A percentile compares a stretch with the other conserved stretches of the same genome.
Evolutionary conservation across 352 stramenopile species (phyloP).

Genomic region (Globisporangium abappressorium): DNA sequence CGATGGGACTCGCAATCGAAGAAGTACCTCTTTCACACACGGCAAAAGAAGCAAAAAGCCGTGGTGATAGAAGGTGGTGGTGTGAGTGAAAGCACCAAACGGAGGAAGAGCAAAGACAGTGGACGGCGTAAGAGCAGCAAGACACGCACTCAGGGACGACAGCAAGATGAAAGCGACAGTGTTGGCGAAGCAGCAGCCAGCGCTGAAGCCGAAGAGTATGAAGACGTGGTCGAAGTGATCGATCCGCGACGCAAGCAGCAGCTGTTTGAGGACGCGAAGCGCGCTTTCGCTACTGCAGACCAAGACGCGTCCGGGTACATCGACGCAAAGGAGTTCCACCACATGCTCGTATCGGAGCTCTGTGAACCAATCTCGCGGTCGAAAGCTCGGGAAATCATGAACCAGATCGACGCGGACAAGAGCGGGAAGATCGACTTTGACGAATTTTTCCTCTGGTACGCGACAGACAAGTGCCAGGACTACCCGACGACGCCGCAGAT

Average conservation of each 20-base stretch:
- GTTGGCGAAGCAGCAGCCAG: not conserved
- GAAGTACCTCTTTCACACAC: conserved; percentile 38
- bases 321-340: conserved; percentile 33
- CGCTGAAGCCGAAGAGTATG: conserved; percentile 19
- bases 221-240: conserved; percentile 36
- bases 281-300: conserved; percentile 34
- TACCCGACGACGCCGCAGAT: conserved; percentile 30
- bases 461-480: conserved; percentile 46
- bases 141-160: not conserved
- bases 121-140: conserved; percentile 9
- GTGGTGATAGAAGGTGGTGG: too few species aligned
- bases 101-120: conserved; percentile 10
- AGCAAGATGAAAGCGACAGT: not conserved
- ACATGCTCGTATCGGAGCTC: conserved; percentile 32
- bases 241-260: conserved; percentile 39
- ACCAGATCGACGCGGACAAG: conserved; percentile 31
- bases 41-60: conserved; percentile 10
- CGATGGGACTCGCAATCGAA: conserved; percentile 27
- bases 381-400: conserved; percentile 30
- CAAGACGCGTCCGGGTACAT: conserved; percentile 34
- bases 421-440: conserved; percentile 46
- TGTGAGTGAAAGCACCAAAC: not conserved
- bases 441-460: conserved; percentile 55
- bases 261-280: conserved; percentile 27
- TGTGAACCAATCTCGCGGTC: conserved; percentile 38